phyloP scores from a whole-genome alignment of 305 asterid genomes.

The Ajuga reptans region DNA sequence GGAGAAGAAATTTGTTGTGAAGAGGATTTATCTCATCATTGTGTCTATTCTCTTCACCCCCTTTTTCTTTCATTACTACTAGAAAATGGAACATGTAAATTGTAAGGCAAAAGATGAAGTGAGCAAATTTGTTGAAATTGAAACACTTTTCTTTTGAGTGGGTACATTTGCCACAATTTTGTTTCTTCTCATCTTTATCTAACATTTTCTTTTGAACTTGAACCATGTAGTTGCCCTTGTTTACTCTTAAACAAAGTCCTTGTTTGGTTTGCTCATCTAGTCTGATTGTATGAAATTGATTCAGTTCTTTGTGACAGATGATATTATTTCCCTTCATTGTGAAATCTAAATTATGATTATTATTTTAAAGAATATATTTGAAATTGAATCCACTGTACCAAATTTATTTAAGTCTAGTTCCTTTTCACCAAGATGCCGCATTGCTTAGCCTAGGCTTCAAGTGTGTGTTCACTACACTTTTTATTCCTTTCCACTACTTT shows the following conservation, averaged over 20 bases:
- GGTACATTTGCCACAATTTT: too few relatives aligned
- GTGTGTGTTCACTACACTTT: too few relatives aligned
- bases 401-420: not conserved
- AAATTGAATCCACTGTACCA: too few relatives aligned
- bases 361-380: not conserved
- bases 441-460: too few relatives aligned
- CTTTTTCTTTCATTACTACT: too few relatives aligned
- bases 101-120: too few relatives aligned
- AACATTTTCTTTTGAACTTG: not conserved
- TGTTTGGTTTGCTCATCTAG: not conserved
- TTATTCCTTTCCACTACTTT: not conserved
- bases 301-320: not conserved
- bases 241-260: not conserved
- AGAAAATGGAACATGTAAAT: too few relatives aligned
- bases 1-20: too few relatives aligned
- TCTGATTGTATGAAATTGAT: not conserved
- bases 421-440: not conserved
- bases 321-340: not conserved
- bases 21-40: too few relatives aligned
- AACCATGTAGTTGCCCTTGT: not conserved
- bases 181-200: not conserved
- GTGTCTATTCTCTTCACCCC: too few relatives aligned
- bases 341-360: not conserved
- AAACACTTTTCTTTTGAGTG: too few relatives aligned
- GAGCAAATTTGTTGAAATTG: too few relatives aligned